Evolutionary conservation across 176 grass and related monocot genomes (phyloP).

Genomic region (Cocos nucifera): DNA sequence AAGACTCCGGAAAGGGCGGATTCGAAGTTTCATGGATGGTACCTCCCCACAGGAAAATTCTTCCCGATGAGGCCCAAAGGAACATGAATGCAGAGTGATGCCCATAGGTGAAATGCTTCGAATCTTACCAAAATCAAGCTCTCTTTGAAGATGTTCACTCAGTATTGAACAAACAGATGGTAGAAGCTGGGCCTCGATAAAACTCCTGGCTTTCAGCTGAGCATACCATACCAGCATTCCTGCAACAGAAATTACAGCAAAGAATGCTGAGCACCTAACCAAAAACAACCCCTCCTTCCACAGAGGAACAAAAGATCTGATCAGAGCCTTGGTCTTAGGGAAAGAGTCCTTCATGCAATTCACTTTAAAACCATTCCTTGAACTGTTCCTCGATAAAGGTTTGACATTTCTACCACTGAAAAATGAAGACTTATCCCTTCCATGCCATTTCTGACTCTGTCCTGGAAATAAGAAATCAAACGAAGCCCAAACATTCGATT

Average conservation of each 20-base stretch:
- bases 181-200: conserved; percentile 69
- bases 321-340: conserved; percentile 33
- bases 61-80: conserved; percentile 63
- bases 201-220: conserved; percentile 53
- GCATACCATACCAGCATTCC: conserved; percentile 74
- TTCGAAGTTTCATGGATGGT: conserved; percentile 57
- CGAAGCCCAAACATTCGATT: background rate
- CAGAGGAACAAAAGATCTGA: conserved; percentile 43
- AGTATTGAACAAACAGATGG: conserved; percentile 70
- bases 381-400: conserved; percentile 32
- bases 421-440: conserved; percentile 19
- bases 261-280: conserved; percentile 74
- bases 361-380: conserved; percentile 28
- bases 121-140: conserved; percentile 73
- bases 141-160: conserved; percentile 67
- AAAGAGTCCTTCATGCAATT: conserved; percentile 23
- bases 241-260: conserved; percentile 58
- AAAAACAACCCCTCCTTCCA: conserved; percentile 92
- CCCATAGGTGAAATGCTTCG: conserved; percentile 77
- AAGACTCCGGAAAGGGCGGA: conserved; percentile 75
- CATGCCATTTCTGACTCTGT: conserved; percentile 13
- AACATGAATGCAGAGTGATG: conserved; percentile 87
- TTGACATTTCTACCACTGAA: background rate
- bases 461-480: background rate
- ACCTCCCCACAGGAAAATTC: conserved; percentile 91